A percentile compares a stretch with the other conserved stretches of the same genome.
Evolutionary conservation across 495 filamentous ascomycete species (phyloP).

Genomic region (Halenospora varia): DNA sequence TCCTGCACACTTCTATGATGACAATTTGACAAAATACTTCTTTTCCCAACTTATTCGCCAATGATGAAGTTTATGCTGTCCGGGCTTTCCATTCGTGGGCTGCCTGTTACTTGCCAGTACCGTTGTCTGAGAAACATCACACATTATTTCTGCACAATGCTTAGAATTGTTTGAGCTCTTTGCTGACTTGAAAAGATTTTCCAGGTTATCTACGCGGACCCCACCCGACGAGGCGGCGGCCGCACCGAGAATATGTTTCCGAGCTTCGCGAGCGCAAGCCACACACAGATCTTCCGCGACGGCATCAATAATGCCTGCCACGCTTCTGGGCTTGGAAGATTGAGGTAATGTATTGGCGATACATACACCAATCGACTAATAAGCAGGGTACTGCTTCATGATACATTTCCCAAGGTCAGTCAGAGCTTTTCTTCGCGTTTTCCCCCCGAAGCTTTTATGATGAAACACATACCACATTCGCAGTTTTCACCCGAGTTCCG

Average conservation of each 20-base stretch:
- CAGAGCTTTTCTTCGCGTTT: conserved; percentile 7
- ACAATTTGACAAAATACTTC: conserved; percentile 75
- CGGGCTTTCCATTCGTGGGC: conserved; percentile 61
- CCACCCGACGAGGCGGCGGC: background rate
- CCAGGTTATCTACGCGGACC: conserved; percentile 21
- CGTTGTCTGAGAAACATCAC: conserved; percentile 66
- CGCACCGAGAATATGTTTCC: background rate
- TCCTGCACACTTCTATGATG: conserved; percentile 85
- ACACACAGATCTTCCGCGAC: too few species aligned
- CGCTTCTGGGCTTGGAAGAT: too few species aligned
- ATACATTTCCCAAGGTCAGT: conserved; percentile 9
- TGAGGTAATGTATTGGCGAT: too few species aligned
- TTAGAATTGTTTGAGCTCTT: background rate
- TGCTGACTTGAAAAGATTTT: conserved; percentile 18
- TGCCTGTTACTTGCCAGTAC: conserved; percentile 98
- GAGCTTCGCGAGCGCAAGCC: too few species aligned
- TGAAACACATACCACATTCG: conserved; percentile 60
- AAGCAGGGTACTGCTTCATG: background rate
- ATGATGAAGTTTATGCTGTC: conserved; percentile 72
- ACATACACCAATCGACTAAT: background rate
- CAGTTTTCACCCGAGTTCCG: conserved; percentile 66
- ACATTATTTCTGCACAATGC: background rate
- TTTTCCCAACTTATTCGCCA: conserved; percentile 92
- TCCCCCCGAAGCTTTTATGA: conserved; percentile 36
- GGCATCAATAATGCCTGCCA: too few species aligned